Evolutionary conservation across 129 eudicot genomes (phyloP), one percentile per base, ranked within the genome.

Genomic region (Arctium minus): DNA sequence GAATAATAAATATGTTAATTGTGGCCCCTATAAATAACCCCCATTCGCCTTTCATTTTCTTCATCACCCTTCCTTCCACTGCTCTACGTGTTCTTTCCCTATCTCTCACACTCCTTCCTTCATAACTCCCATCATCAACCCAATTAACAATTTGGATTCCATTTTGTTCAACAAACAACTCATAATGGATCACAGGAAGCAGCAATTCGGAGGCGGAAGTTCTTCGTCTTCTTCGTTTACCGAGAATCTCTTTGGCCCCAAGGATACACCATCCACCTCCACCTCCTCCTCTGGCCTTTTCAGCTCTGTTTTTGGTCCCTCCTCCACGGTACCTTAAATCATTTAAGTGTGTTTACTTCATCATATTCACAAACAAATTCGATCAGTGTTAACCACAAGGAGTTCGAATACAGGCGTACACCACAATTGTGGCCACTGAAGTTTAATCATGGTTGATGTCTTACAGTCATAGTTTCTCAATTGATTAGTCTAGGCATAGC

Each of bases 191-290:
- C 90, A 87, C 77, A 82, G 84, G 76, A 91, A 92, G 65, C 91
- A 86, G 68, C 86, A 72, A 42, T 70, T 15, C 9, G 78, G 86
- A 53, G 77, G 56, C 27, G 27, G 27, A 62, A 38, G 82, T 3
- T 86, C 87, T 8, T 80, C 91, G 0, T 80, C 95, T 33, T 89
- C 94, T 18, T 89, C 92, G 22, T 88, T 91, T 60, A 84, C 97
- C 17, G 81, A 70, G 75, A 94, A 92, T 78, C 93, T 94, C 27
- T 94, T 94, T 80, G 97, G 97, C 84, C 98, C 98, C 5, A 92
- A 92, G 81, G 91, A 88, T 72, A 65, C 92, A 2, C 50, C 91
- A 0, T 1, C 84, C 85, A 12, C 87, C 90, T 67, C 86, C 87
- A 6, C 87, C 42, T 81, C 91, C 38, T 83, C 97, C 32, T 53